Evolutionary conservation across 805 yeast genomes (phyloP).

Genomic region (Scheffersomyces stipitis): DNA sequence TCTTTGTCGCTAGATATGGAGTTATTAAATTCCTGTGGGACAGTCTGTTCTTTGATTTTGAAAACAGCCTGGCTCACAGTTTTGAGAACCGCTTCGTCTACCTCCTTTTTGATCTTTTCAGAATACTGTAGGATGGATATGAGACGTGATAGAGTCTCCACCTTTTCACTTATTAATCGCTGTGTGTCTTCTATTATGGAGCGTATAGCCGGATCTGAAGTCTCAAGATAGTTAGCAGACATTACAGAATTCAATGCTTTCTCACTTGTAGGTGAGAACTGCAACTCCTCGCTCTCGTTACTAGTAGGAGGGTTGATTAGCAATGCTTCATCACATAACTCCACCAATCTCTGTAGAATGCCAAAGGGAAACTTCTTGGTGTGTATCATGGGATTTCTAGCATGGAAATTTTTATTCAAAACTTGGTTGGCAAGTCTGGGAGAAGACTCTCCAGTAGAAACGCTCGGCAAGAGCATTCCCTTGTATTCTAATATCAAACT

Average conservation of each 20-base stretch:
- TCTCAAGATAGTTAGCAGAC: slow-evolving; percentile 45
- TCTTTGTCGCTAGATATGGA: slow-evolving; percentile 3
- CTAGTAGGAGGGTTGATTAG: slow-evolving; percentile 59
- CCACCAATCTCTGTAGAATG: slow-evolving; percentile 54
- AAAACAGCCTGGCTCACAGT: slow-evolving; percentile 64
- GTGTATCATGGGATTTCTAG: slow-evolving; percentile 39
- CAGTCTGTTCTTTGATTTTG: slow-evolving; percentile 45
- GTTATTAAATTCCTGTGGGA: slow-evolving; percentile 9
- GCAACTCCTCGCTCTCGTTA: slow-evolving; percentile 32
- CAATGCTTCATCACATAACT: slow-evolving; percentile 73
- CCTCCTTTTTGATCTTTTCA: slow-evolving; percentile 74
- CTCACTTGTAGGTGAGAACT: slow-evolving; percentile 60
- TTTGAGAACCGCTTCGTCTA: slow-evolving; percentile 63
- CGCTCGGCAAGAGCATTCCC: slow-evolving; percentile 49
- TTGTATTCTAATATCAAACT: slow-evolving; percentile 49
- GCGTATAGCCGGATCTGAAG: slow-evolving; percentile 65
- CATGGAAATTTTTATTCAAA: slow-evolving; percentile 15
- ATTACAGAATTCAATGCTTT: slow-evolving; percentile 50
- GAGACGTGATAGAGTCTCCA: slow-evolving; percentile 67
- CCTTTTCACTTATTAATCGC: slow-evolving; percentile 56
- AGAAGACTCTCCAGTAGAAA: slow-evolving; percentile 11
- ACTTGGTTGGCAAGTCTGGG: slow-evolving; percentile 20
- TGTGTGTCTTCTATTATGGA: slow-evolving; percentile 68
- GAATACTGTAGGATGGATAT: slow-evolving; percentile 75
- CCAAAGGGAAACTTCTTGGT: slow-evolving; percentile 62